These are phyloP conservation scores for Serendipita sp. DNA, from an alignment of 768 basidiomycete genomes.

Conservation along the genomic window DNA sequence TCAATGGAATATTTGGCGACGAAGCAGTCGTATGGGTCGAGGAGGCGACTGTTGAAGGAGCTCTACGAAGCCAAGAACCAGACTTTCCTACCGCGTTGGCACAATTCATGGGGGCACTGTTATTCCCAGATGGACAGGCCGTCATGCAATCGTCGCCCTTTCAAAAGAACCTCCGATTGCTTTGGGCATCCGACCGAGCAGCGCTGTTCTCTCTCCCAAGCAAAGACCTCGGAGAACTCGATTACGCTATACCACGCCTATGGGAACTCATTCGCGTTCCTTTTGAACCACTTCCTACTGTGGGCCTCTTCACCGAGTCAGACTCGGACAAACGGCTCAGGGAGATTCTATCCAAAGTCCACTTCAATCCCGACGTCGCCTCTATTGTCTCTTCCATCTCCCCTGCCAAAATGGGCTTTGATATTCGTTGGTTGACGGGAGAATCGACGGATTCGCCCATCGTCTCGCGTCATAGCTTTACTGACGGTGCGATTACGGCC, in stretches of 20 bases:
- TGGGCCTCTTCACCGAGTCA: neutral
- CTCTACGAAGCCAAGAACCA: neutral
- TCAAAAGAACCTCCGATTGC: neutral
- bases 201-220: neutral
- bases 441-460: conserved; percentile 63
- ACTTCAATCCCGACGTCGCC: conserved; percentile 56
- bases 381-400: conserved; percentile 54
- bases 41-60: neutral
- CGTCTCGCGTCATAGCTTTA: conserved; percentile 68
- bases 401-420: conserved; percentile 43
- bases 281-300: neutral
- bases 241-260: neutral
- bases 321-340: conserved; percentile 2
- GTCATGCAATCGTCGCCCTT: too few species aligned
- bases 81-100: too few species aligned
- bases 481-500: conserved; percentile 44
- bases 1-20: too few species aligned
- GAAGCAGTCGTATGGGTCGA: neutral
- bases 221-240: neutral
- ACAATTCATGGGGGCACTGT: too few species aligned
- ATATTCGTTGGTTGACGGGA: conserved; percentile 72
- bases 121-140: neutral
- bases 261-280: neutral
- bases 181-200: neutral
- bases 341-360: neutral